Evolutionary conservation across 495 filamentous ascomycete genomes (phyloP), one percentile per base, ranked within the genome.

Genomic region (Cenococcum geophilum): DNA sequence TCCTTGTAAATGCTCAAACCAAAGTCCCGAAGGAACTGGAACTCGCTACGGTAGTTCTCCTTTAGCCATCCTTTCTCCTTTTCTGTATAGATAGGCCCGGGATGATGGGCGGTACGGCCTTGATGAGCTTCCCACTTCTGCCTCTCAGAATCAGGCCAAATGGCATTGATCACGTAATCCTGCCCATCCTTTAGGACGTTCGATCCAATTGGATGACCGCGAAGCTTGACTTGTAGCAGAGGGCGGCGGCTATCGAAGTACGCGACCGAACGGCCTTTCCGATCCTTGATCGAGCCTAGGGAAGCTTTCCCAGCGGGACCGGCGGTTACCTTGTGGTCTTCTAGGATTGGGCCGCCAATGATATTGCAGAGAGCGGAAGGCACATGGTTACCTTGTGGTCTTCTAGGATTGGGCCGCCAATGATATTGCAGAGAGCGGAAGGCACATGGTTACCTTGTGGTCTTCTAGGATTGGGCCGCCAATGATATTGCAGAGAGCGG

Each of bases 1-100:
- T 74, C 72, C 27, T 71, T 67, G 60, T 70, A 68, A 59, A 72
- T 72, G 11, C 32, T 60, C 10, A 71, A 49, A 14, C 64, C 67
- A 45, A 64, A 21, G n/a, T 5, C 23, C 16, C 3, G 1, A 21
- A 51, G 48, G 48, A 51, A 51, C 3, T 21, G n/a, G 48, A 18
- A 51, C 22, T 51, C 48, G 48, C 23, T 22, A 1, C 48, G 16
- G 48, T 5, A 51, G 48, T 51, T 14, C n/a, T 18, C n/a, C 48
- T 51, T 51, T 14, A 51, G 48, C 48, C 48, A 51, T 11, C 16
- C 48, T 21, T 51, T 51, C 48, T 51, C 48, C 11, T 1, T 21
- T 18, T 4, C 16, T 14, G 4, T 51, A 21, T 51, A 51, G 23
- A 10, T 10, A 22, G 23, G 14, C 11, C 21, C 48, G 11, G 48